Base-by-base conservation (phyloP, 2,329 filamentous ascomycete genomes). In the Thelonectria discophora region DNA sequence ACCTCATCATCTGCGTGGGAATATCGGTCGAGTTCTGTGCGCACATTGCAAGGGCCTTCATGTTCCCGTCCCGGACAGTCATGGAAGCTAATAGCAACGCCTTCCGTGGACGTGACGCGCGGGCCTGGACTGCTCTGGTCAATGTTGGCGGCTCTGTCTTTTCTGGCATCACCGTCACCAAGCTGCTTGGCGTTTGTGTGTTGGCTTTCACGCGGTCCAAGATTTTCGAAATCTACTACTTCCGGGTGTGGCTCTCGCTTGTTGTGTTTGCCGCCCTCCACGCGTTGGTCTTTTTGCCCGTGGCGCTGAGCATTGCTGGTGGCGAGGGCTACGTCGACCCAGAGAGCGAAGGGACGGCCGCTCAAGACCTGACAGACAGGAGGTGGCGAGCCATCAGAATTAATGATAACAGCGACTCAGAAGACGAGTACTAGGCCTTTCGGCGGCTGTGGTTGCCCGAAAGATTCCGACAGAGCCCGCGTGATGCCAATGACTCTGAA, bases 151-250 rank as follows among this genome's bases (percentile, higher is more conserved):
- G 91, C 6, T 95, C 91, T 47, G 96, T 99, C 12, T 96, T 99
- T 73, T 96, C 91, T 32, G 95, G 95, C 2, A 99, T 99, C 75
- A 98, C 94, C 0, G 84, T 99, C 54, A 99, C 95, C 2, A 99
- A 99, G 78, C 84, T 99, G 1, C 82, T 99, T 2, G 95, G 95
- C 3, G 94, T 99, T 0, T 90, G 86, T 47, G 95, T 99, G 37
- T 82, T 99, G 18, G 95, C 95, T 0, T 99, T 97, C 73, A 99
- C 95, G 8, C 84, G 92, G 53, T 97, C 92, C 77, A 99, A 98
- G 86, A 99, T 99, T 73, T 99, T 99, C 72, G 96, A 99, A 81
- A 93, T 99, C 60, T 99, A 99, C 80, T 99, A 99, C 79, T 99
- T 99, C 84, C 87, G 95, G 45, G 91, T 99, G 45, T 99, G 95